Base-by-base conservation (phyloP, 345 rosid species). In the Cardiospermum halicacabum region DNA sequence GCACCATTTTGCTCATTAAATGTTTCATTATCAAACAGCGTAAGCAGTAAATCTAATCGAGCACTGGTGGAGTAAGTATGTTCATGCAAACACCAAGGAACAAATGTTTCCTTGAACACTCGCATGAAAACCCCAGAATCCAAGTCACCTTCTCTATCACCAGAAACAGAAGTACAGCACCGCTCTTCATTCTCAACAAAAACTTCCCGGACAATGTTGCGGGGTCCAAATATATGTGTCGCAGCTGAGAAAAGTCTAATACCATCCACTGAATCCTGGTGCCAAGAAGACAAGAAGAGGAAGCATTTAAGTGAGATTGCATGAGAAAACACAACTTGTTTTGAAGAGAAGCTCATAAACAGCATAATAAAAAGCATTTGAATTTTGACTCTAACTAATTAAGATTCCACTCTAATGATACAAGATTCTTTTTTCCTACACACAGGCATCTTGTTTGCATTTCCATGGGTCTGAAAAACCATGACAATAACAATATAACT, bases 81-180 rank as follows among this genome's bases (percentile, higher is more conserved):
- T 72, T 74, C 85, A 71, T 71, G 72, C 69, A 88, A 73, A 76
- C 89, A 88, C 99, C 96, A 93, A 28, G 97, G 99, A 54, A 93
- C 67, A 71, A 93, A 93, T 53, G 72, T 81, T 74, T 86, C 86
- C 72, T 77, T 76, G 67, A 85, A 90, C 21, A 72, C 80, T 77
- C 77, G 69, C 68, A 81, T 62, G 70, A 86, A 86, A 73, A 65
- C 45, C 68, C 76, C 81, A 9, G 79, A 62, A 53, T 75, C 77
- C 55, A 80, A 64, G 56, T 75, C 81, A 53, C 70, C 68, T 53
- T 61, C 80, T 58, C 70, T 67, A 32, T 76, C 77, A 67, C 48
- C 69, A 62, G 75, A 58, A 65, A 66, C 53, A 66, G 53, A 32
- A 61, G 24, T 34, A 68, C 55, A 47, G 45, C 69, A 60, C 73